Base-by-base conservation (phyloP, 164 flowering plant genomes). In the Umbellularia californica region DNA sequence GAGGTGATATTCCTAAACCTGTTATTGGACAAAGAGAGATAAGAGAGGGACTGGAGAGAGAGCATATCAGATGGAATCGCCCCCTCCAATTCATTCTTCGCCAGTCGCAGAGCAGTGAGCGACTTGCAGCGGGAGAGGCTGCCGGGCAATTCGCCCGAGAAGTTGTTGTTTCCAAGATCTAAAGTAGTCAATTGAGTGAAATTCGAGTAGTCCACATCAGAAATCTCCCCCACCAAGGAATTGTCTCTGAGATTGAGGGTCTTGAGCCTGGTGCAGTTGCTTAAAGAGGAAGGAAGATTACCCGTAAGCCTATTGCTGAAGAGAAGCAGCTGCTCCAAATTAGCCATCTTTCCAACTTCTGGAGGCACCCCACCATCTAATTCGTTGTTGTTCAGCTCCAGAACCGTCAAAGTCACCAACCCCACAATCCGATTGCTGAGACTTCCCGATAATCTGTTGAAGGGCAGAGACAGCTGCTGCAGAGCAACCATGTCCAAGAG, bases 21-120 rank as follows among this genome's bases (percentile, higher is more conserved):
- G 73, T 90, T 90, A 69, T 68, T 74, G 1, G 94, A 88, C 41
- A 90, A 5, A 0, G 92, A 85, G 20, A 90, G 80, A 78, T 84
- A 90, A 1, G 90, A 82, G n/a, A 90, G 82, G 35, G 87, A 84
- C 65, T 79, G 80, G 23, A 90, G 75, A 0, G 76, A 52, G 17
- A 33, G 68, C 67, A 89, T 79, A 24, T 76, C 83, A 0, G 91
- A 83, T 65, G 67, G 72, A 65, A 89, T 80, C 76, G 86, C 76
- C 22, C 93, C 93, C 58, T 60, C 66, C 14, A 89, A 77, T 13
- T 68, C 19, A 68, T 90, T 88, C 33, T 65, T 75, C 20, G 90
- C 84, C 58, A 89, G 50, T 77, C 91, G 79, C 58, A 88, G 24
- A 15, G 88, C 90, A 12, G 83, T 77, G n/a, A 89, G 79, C 25